Conservation (phyloP, 2,329 filamentous ascomycete genomes). For the Fusarium devonianum region DNA sequence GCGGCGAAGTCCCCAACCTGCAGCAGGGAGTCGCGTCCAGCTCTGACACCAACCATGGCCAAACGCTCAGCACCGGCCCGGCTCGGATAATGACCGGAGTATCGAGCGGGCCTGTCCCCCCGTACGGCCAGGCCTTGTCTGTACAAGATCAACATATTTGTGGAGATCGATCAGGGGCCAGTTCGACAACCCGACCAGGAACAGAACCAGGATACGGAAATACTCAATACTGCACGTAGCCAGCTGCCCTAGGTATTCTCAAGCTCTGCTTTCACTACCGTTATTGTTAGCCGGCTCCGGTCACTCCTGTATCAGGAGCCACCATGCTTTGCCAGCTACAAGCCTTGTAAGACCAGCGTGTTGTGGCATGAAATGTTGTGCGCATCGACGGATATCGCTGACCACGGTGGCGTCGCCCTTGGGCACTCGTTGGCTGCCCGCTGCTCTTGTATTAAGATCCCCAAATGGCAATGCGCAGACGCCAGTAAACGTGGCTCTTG, state of each 20-base stretch:
- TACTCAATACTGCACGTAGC: too few species aligned
- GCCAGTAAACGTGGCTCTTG: slow-evolving; percentile 9
- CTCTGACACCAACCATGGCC: slow-evolving; percentile 24
- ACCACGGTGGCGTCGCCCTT: slow-evolving; percentile 10
- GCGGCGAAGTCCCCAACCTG: slow-evolving; percentile 26
- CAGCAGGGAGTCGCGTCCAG: slow-evolving; percentile 22
- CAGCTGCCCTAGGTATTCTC: slow-evolving; percentile 19
- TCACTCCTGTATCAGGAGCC: slow-evolving; percentile 6
- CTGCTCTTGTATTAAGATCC: slow-evolving; percentile 10
- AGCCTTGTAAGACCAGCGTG: too few species aligned
- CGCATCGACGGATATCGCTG: slow-evolving; percentile 9
- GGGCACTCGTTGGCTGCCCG: slow-evolving; percentile 5
- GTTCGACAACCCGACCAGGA: slow-evolving; percentile 24
- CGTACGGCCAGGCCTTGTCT: slow-evolving; percentile 18
- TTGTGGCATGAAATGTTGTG: slow-evolving; percentile 16
- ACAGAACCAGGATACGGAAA: slow-evolving; percentile 11
- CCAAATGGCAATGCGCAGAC: slow-evolving; percentile 21
- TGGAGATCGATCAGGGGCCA: slow-evolving; percentile 24
- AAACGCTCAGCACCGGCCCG: slow-evolving; percentile 35
- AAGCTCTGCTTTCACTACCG: slow-evolving; percentile 20
- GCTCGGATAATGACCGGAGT: slow-evolving; percentile 40
- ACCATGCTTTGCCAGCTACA: too few species aligned
- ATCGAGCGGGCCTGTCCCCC: slow-evolving; percentile 33
- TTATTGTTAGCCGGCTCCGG: slow-evolving; percentile 14
- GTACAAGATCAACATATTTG: slow-evolving; percentile 3